These are phyloP conservation scores for Puccinia sorghi DNA, from an alignment of 1,284 basidiomycete species.

Conservation along the genomic window DNA sequence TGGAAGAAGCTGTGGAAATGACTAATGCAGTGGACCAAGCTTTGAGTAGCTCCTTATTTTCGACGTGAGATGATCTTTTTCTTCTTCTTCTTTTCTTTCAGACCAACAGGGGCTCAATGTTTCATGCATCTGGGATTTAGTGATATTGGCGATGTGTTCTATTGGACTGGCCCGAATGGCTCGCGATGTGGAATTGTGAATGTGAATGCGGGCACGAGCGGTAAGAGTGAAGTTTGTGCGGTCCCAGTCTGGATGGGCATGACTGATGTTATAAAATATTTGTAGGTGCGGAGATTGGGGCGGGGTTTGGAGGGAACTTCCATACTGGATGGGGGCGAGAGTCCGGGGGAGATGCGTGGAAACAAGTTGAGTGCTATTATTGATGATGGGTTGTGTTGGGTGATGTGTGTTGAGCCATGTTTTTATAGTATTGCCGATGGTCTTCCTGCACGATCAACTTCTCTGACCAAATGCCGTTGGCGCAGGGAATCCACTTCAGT, in stretches of 20 bases:
- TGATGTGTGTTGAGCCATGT: slow-evolving; percentile 2
- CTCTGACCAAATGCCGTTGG: slow-evolving; percentile 79
- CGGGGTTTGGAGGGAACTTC: slow-evolving; percentile 92
- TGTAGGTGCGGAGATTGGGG: slow-evolving; percentile 85
- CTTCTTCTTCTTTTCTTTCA: neutral
- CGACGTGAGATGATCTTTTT: slow-evolving; percentile 57
- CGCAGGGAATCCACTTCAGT: slow-evolving; percentile 84
- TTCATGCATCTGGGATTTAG: neutral
- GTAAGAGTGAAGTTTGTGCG: neutral
- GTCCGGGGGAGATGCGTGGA: slow-evolving; percentile 94
- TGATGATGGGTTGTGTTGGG: neutral
- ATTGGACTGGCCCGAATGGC: slow-evolving; percentile 54
- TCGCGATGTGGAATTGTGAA: slow-evolving; percentile 56
- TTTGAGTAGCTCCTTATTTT: slow-evolving; percentile 86
- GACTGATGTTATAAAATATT: neutral
- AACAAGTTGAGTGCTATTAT: slow-evolving; percentile 68
- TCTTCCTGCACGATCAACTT: slow-evolving; percentile 91
- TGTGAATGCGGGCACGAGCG: slow-evolving; percentile 52
- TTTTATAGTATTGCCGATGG: slow-evolving; percentile 57
- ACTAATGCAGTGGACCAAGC: slow-evolving; percentile 91
- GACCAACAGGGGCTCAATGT: neutral
- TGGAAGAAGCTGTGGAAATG: slow-evolving; percentile 86
- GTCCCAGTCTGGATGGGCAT: neutral
- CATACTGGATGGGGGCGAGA: slow-evolving; percentile 82
- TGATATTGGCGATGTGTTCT: slow-evolving; percentile 53